Evolutionary conservation across 257 asterid species (phyloP).

Genomic region (Plectranthus barbatus): DNA sequence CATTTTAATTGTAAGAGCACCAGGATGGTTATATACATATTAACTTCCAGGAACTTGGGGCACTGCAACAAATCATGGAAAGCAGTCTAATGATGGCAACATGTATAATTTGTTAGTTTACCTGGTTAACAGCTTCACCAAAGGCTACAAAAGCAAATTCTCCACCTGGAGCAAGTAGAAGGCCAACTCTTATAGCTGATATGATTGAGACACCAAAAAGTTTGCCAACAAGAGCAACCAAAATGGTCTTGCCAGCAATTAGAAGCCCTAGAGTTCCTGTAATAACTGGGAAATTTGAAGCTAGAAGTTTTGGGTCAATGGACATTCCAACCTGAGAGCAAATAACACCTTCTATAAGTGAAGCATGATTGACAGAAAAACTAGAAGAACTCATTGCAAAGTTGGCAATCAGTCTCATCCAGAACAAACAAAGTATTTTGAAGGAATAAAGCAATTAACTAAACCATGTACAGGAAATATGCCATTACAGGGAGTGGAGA

Average conservation of each 20-base stretch:
- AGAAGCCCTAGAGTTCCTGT: conserved; percentile 74
- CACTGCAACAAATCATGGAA: conserved; percentile 11
- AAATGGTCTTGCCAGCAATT: conserved; percentile 79
- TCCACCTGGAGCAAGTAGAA: conserved; percentile 99
- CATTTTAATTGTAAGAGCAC: not conserved
- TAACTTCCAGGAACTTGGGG: not conserved
- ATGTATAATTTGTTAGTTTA: conserved; percentile 18
- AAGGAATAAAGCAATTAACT: not conserved
- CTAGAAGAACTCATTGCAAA: not conserved
- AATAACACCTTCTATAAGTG: conserved; percentile 8
- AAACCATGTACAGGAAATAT: not conserved
- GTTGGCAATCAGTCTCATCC: conserved; percentile 8
- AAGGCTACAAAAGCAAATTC: conserved; percentile 98
- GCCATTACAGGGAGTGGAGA: not conserved
- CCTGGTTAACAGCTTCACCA: conserved; percentile 99
- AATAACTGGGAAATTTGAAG: conserved; percentile 87
- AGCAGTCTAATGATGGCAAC: conserved; percentile 11
- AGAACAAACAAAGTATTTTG: conserved; percentile 4
- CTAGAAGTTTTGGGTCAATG: conserved; percentile 93
- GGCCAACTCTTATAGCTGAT: conserved; percentile 93
- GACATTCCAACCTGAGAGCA: conserved; percentile 96
- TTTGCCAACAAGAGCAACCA: conserved; percentile 82
- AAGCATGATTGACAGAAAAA: not conserved
- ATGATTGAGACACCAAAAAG: conserved; percentile 79
- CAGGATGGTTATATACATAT: conserved; percentile 3